Base-by-base conservation (phyloP, 768 basidiomycete species). In the Serpula lacrymans region DNA sequence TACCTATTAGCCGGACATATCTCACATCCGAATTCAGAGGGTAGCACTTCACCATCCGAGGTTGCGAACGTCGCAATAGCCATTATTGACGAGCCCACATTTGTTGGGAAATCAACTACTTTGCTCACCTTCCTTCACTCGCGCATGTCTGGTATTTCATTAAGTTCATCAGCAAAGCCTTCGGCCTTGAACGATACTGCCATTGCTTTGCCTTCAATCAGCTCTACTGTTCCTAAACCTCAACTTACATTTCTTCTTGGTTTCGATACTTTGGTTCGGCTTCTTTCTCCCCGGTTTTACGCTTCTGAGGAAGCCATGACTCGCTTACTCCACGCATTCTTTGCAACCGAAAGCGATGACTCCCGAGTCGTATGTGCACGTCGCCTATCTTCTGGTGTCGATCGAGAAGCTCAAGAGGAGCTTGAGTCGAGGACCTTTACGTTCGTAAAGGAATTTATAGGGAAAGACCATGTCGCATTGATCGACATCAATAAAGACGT, bases 41-140 rank as follows among this genome's bases (percentile, higher is more conserved):
- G 22, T 28, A 13, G n/a, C 18, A 36, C 17, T 6, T 31, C 28
- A 42, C n/a, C 34, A 29, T 37, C 28, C 29, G 38, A 47, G 22
- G 47, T 42, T 30, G 30, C 37, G 5, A 84, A 85, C 42, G 69
- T 86, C 25, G 91, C 88, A 0, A 75, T 95, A 6, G 94, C 77
- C 6, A 75, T 93, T 49, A 78, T 90, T 45, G 78, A 92, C 57
- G 88, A 91, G 53, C 90, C 93, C 9, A 89, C 84, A 0, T 96
- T 97, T 59, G 85, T 88, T 18, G 78, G 82, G 13, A 97, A 97
- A 64, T 83, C 87, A 11, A 60, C 58, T 9, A 62, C 69, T 29
- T 63, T 95, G 21, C 75, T 70, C 34, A 51, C 54, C 6, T 82
- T 75, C 53, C 68, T 88, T 28, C 60, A 51, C 31, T 48, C 51